Conservation (phyloP, 2,329 filamentous ascomycete species). For the Elsinoe australis region DNA sequence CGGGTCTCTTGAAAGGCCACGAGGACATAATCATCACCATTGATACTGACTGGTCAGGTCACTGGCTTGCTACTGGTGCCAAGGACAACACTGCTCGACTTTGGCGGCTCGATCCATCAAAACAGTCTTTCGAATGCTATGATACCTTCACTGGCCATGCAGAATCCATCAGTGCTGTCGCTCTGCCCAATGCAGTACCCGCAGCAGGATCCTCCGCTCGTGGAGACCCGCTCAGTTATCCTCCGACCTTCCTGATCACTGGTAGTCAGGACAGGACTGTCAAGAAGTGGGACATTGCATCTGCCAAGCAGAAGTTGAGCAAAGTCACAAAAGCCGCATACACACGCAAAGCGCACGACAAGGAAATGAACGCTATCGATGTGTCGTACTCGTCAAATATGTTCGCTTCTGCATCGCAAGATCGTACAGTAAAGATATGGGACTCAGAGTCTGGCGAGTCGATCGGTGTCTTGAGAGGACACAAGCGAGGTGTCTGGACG, state of each 20-base stretch:
- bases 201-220: slow-evolving; percentile 61
- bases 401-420: slow-evolving; percentile 93
- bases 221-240: slow-evolving; percentile 65
- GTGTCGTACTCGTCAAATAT: slow-evolving; percentile 60
- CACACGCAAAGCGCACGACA: slow-evolving; percentile 93
- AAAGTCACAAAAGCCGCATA: slow-evolving; percentile 50
- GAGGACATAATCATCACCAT: slow-evolving; percentile 93
- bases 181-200: slow-evolving; percentile 65
- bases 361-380: slow-evolving; percentile 95
- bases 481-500: slow-evolving; percentile 92
- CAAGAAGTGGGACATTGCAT: slow-evolving; percentile 78
- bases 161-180: slow-evolving; percentile 85
- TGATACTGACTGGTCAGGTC: slow-evolving; percentile 91
- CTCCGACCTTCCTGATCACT: slow-evolving; percentile 77
- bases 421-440: slow-evolving; percentile 96
- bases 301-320: slow-evolving; percentile 41
- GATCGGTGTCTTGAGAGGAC: slow-evolving; percentile 82
- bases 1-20: slow-evolving; percentile 79
- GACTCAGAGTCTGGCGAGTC: slow-evolving; percentile 83
- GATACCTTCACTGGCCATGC: slow-evolving; percentile 84
- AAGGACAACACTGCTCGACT: slow-evolving; percentile 93
- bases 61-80: slow-evolving; percentile 91
- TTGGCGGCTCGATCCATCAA: slow-evolving; percentile 75
- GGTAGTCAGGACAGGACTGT: slow-evolving; percentile 93
- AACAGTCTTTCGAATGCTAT: slow-evolving; percentile 69